Percentiles rank a stretch among this genome's conserved stretches.
Evolutionary conservation across 2,329 filamentous ascomycete genomes (phyloP).

Genomic region (Botryosphaeria dothidea): DNA sequence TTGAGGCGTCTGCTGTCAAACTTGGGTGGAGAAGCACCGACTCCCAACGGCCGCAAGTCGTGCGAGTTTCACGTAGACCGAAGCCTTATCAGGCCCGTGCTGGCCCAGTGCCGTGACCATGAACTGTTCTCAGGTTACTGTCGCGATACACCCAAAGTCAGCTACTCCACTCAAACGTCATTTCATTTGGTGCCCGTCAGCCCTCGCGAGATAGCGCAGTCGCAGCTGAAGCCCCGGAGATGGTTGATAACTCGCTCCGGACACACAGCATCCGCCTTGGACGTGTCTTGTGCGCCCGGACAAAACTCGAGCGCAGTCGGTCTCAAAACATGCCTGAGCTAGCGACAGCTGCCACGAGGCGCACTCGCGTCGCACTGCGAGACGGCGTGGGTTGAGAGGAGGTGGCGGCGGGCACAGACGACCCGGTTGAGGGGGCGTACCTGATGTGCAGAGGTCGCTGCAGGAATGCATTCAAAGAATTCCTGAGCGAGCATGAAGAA

Average conservation of each 20-base stretch:
- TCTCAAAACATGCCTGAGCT: background rate
- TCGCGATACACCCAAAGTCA: constrained; percentile 4
- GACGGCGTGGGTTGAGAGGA: background rate
- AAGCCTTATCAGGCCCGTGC: constrained; percentile 2
- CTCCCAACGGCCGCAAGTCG: background rate
- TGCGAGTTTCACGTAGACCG: constrained; percentile 3
- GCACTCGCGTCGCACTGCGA: background rate
- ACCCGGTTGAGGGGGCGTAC: background rate
- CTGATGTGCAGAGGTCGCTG: background rate
- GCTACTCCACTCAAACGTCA: constrained; percentile 14
- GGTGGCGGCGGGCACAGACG: background rate
- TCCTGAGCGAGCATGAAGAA: background rate
- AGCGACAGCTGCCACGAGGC: background rate
- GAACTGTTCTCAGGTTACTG: constrained; percentile 10
- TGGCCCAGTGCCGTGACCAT: background rate
- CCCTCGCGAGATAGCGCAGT: background rate
- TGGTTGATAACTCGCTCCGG: background rate
- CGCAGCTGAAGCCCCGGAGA: background rate
- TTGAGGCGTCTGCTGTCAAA: constrained; percentile 10
- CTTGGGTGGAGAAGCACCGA: constrained; percentile 4
- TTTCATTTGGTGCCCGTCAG: background rate
- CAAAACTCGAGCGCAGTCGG: background rate
- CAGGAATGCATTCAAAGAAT: background rate
- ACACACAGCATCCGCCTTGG: background rate
- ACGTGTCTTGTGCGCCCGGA: background rate